Evolutionary conservation across 1,284 basidiomycete species (phyloP), one percentile per base, ranked within the genome.

Genomic region (Pyrrhoderma noxium): DNA sequence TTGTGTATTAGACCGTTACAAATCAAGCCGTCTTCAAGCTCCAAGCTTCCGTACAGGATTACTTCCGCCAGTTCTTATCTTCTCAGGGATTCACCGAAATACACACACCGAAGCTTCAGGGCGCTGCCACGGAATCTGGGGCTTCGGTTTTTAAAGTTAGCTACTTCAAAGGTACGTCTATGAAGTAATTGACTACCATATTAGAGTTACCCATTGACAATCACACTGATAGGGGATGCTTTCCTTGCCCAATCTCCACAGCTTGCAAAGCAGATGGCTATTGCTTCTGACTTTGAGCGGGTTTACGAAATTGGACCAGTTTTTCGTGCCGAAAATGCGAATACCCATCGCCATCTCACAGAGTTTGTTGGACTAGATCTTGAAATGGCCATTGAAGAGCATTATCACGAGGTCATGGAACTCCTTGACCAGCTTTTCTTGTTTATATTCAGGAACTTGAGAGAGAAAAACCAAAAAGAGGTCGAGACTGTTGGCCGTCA

Each of bases 331-430:
- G 95, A 99, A 68, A 84, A 98, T 68, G 89, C 93, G 39, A 95
- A 96, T 69, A 98, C 95, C 3, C 91, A 97, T 67, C 86, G 96
- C 49, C 96, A 99, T 73, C 79, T 99, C 73, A 99, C 96, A 42
- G 96, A 99, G 69, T 99, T 98, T 70, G 90, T 93, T 59, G 96
- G 96, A 45, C 85, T 99, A 60, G 96, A 99, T 88, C 77, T 99
- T 59, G 96, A 99, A 69, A 99, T 99, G 96, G 78, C 85, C 2
- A 93, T 99, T 59, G 89, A 97, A 64, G 93, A 98, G 66, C 93
- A 98, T 67, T 99, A 99, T 64, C 94, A 99, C 70, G 96, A 95
- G 67, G 91, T 90, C 25, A 77, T 95, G 72, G 90, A 94, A 60
- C 67, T 89, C 35, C 77, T 97, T 53, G 93, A 97, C 66, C 75